Evolutionary conservation across 345 rosid genomes (phyloP), one percentile per base, ranked within the genome.

Genomic region (Ricinus communis): DNA sequence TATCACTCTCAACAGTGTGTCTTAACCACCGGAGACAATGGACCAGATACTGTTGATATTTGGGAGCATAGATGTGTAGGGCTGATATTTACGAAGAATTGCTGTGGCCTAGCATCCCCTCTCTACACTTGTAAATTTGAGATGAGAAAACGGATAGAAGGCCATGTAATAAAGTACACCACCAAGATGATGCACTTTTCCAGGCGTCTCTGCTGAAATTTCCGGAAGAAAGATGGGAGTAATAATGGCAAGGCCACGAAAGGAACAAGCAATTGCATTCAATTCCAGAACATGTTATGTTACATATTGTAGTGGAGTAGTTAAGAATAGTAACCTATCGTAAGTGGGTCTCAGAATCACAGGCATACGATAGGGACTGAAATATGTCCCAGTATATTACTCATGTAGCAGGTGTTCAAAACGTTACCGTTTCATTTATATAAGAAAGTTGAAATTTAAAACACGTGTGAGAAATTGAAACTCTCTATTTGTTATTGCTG

Each of bases 181-280:
- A 61, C 63, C 70, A n/a, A 6, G 56, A 15, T 25, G 11, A 51
- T 56, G 28, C 65, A 24, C 57, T 50, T 51, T 70, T 68, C 74
- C 70, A 77, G 62, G 60, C 24, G 75, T 75, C 72, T 59, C 27
- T 28, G 40, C 33, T 25, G 50, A 61, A 47, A 49, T 65, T 49
- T 50, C 56, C 2, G 60, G 12, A 51, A 70, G 70, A 60, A 47
- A 54, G 21, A 67, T 8, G 0, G n/a, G 52, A 62, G 24, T 61
- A 62, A 69, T 40, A 62, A 72, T 3, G 43, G 30, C 52, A 57
- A 72, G 25, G 67, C 28, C 52, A 38, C 71, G 68, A 72, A 72
- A 75, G 72, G 60, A 75, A 69, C 65, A 72, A 70, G 77, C 69
- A 72, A 74, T 71, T 57, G 31, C 71, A 62, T 62, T 62, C 47